A percentile compares a stretch with the other conserved stretches of the same genome.
These are phyloP conservation scores for Pestalotiopsis sp. DNA, from an alignment of 2,329 filamentous ascomycete genomes.

Conservation along the genomic window DNA sequence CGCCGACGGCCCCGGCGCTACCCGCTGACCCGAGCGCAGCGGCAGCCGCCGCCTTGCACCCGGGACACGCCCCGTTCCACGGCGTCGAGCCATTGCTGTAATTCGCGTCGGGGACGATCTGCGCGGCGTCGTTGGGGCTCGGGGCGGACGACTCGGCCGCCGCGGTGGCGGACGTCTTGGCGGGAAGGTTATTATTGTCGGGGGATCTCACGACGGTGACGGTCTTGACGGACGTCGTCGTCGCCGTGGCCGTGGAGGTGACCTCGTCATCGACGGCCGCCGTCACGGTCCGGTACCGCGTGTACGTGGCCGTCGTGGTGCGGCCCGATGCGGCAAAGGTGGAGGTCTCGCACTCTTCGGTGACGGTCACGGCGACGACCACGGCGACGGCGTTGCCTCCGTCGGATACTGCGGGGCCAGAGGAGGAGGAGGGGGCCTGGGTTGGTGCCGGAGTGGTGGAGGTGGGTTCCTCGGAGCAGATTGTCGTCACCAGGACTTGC, in stretches of 20 bases:
- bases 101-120: neutral
- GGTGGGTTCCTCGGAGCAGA: constrained; percentile 18
- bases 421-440: neutral
- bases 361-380: constrained; percentile 10
- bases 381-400: neutral
- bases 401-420: neutral
- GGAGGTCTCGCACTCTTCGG: constrained; percentile 20
- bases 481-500: constrained; percentile 24
- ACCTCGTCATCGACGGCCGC: neutral
- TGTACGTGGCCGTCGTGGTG: neutral
- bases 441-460: constrained; percentile 2
- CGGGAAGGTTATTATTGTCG: neutral
- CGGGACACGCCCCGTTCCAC: neutral
- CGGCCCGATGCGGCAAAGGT: constrained; percentile 17
- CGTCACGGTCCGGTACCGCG: neutral
- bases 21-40: neutral
- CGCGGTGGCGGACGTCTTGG: neutral
- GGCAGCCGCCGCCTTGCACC: neutral
- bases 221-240: neutral
- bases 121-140: neutral
- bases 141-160: neutral
- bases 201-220: neutral
- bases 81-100: neutral
- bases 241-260: neutral
- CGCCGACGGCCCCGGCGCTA: neutral